phyloP scores from a whole-genome alignment of 164 flowering plant genomes.

The Annona cherimola region DNA sequence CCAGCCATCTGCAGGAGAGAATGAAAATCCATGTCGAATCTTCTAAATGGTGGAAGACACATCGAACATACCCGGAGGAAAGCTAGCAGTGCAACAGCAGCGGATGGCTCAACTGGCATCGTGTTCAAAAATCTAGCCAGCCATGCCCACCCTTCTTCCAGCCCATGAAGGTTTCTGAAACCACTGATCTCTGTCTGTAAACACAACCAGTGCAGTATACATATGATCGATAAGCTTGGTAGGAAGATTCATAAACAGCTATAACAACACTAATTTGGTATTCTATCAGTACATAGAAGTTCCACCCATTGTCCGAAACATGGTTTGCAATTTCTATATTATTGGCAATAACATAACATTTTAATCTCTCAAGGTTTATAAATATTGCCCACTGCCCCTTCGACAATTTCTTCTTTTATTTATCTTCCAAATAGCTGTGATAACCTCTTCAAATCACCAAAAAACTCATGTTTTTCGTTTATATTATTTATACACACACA shows the following conservation, averaged over 20 bases:
- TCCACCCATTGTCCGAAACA: neutral
- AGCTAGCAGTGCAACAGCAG: conserved; percentile 64
- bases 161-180: conserved; percentile 59
- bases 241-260: neutral
- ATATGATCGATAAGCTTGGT: neutral
- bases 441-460: no score
- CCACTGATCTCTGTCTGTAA: conserved; percentile 69
- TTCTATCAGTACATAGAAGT: neutral
- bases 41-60: neutral
- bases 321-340: no score
- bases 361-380: no score
- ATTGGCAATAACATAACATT: no score
- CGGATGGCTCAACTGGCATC: conserved; percentile 57
- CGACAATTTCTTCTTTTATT: no score
- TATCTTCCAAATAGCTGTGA: no score
- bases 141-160: conserved; percentile 93
- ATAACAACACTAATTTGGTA: neutral
- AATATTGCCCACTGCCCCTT: no score
- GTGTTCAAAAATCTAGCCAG: conserved; percentile 75
- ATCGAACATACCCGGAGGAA: conserved; percentile 59
- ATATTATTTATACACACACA: no score
- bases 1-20: conserved; percentile 73
- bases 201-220: neutral
- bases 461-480: no score
- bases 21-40: neutral